These are phyloP conservation scores for Echinochloa phyllopogon DNA, from an alignment of 176 grass and related monocot species.

Conservation along the genomic window DNA sequence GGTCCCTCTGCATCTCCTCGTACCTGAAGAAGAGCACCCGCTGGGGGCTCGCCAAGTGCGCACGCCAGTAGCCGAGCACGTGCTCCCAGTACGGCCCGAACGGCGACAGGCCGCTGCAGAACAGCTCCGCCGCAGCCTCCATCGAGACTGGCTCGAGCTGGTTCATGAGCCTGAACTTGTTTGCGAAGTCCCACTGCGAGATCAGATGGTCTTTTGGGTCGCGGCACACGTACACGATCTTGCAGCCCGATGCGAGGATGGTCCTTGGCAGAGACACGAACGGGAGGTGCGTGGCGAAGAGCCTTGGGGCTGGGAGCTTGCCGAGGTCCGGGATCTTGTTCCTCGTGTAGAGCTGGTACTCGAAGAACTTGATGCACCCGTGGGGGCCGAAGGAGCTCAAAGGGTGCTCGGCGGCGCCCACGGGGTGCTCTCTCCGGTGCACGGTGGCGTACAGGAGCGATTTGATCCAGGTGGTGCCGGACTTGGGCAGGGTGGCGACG, in stretches of 20 bases:
- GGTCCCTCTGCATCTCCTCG: constrained; percentile 27
- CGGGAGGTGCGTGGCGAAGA: constrained; percentile 46
- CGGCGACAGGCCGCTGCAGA: constrained; percentile 10
- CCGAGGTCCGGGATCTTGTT: constrained; percentile 13
- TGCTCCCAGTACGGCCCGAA: constrained; percentile 39
- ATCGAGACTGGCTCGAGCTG: background rate
- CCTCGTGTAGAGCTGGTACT: constrained; percentile 21
- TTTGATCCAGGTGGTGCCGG: constrained; percentile 44
- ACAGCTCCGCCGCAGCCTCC: background rate
- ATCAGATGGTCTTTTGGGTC: constrained; percentile 40
- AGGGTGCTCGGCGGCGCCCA: constrained; percentile 1
- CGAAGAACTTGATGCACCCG: constrained; percentile 36
- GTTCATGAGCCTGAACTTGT: background rate
- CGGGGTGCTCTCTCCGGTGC: constrained; percentile 34
- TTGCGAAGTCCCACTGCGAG: background rate
- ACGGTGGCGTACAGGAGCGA: constrained; percentile 39
- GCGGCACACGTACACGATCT: constrained; percentile 41
- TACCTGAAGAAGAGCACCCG: constrained; percentile 52
- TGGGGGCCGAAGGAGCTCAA: constrained; percentile 12
- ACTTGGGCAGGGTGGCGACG: constrained; percentile 41
- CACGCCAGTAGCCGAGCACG: constrained; percentile 39
- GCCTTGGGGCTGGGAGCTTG: constrained; percentile 26
- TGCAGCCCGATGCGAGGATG: background rate
- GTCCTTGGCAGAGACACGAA: constrained; percentile 40
- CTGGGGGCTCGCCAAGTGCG: background rate